These are phyloP conservation scores for Malus sylvestris DNA, from an alignment of 306 rosid genomes.

Conservation along the genomic window DNA sequence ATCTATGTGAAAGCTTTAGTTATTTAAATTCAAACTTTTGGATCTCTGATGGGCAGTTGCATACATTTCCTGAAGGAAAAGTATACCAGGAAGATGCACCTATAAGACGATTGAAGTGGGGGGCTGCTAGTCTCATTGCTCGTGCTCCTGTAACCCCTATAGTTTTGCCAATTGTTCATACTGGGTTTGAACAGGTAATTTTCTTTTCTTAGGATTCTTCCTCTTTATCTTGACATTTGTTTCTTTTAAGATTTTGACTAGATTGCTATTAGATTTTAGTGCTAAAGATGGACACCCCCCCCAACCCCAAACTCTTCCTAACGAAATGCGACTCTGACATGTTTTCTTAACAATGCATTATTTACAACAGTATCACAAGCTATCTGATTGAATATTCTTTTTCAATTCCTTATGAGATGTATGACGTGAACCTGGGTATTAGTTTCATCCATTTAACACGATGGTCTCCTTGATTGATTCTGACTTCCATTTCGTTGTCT, in stretches of 20 bases:
- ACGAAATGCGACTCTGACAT: not conserved
- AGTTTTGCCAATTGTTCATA: slow-evolving; percentile 78
- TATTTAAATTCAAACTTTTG: not conserved
- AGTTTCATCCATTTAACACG: not conserved
- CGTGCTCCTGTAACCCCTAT: slow-evolving; percentile 78
- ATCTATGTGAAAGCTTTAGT: not conserved
- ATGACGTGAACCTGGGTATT: not conserved
- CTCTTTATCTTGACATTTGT: not conserved
- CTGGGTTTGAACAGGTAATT: slow-evolving; percentile 71
- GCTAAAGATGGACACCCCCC: not conserved
- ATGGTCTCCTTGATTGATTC: not conserved
- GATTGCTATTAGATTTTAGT: not conserved
- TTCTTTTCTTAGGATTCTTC: not conserved
- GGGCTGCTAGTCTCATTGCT: slow-evolving; percentile 89
- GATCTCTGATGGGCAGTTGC: slow-evolving; percentile 42
- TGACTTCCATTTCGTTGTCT: not conserved
- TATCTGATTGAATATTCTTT: not conserved
- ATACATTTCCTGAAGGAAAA: slow-evolving; percentile 94
- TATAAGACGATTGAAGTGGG: slow-evolving; percentile 80
- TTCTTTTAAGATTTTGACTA: not conserved
- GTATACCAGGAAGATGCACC: slow-evolving; percentile 78
- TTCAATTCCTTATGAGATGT: not conserved
- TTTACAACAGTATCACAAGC: not conserved
- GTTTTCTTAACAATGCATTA: not conserved
- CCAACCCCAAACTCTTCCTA: not conserved